These are phyloP conservation scores for Sonneratia alba DNA, from an alignment of 345 rosid genomes.

Conservation along the genomic window DNA sequence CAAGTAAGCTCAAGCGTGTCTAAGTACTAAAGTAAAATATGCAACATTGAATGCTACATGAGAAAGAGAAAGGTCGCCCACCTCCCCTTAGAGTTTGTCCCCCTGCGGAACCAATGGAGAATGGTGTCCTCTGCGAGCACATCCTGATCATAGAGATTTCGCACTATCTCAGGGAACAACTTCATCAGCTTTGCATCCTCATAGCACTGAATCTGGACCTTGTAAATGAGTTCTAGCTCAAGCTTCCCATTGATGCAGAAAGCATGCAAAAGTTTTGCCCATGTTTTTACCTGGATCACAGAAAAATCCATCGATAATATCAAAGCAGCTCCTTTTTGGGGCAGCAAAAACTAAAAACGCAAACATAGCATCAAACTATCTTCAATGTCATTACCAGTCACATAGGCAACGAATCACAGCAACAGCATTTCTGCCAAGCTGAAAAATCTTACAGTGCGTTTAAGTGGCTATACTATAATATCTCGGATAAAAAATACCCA, in stretches of 20 bases:
- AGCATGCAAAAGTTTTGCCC: constrained; percentile 69
- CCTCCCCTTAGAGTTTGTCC: constrained; percentile 93
- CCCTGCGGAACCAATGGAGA: constrained; percentile 86
- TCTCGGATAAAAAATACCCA: neutral
- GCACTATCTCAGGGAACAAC: constrained; percentile 82
- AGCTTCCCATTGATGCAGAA: constrained; percentile 83
- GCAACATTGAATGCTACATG: neutral
- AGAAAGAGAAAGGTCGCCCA: constrained; percentile 12
- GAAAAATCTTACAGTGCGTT: too few relatives aligned
- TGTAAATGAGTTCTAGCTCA: constrained; percentile 89
- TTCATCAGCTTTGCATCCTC: constrained; percentile 99
- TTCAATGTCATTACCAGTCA: too few relatives aligned
- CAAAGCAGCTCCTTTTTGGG: neutral
- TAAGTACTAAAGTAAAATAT: neutral
- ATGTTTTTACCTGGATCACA: constrained; percentile 62
- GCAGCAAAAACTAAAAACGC: too few relatives aligned
- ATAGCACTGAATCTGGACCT: constrained; percentile 96
- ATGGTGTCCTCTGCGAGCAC: constrained; percentile 95
- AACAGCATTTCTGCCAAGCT: too few relatives aligned
- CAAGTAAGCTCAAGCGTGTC: neutral
- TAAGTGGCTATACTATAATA: too few relatives aligned
- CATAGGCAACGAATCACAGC: too few relatives aligned
- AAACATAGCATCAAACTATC: too few relatives aligned
- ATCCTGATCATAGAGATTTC: constrained; percentile 82
- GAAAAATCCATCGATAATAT: neutral